These are phyloP conservation scores for Bretschneidera sinensis DNA, from an alignment of 345 rosid species.

Conservation along the genomic window DNA sequence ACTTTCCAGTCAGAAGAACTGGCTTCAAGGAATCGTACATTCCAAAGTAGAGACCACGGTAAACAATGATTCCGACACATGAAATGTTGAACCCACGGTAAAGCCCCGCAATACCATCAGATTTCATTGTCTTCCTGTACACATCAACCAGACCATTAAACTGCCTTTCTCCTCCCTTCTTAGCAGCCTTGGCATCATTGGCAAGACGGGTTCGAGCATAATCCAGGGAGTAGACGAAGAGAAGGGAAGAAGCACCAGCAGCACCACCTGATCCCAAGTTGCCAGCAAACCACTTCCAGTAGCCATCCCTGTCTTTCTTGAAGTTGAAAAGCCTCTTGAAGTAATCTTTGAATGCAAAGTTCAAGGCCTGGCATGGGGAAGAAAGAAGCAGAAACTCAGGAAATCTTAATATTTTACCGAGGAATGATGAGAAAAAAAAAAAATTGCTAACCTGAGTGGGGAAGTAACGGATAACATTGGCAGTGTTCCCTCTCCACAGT, in stretches of 20 bases:
- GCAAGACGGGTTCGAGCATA: conserved; percentile 90
- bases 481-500: conserved; percentile 93
- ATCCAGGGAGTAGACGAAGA: conserved; percentile 82
- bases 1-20: conserved; percentile 48
- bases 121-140: conserved; percentile 64
- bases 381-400: neutral
- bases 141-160: conserved; percentile 78
- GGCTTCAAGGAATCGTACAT: conserved; percentile 88
- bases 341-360: conserved; percentile 92
- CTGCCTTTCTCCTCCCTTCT: conserved; percentile 88
- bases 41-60: conserved; percentile 89
- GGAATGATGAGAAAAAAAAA: neutral
- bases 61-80: conserved; percentile 74
- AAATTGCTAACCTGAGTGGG: conserved; percentile 63
- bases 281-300: conserved; percentile 95
- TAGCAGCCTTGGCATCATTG: conserved; percentile 82
- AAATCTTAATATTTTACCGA: too few species aligned
- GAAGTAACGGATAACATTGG: conserved; percentile 86
- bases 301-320: conserved; percentile 88
- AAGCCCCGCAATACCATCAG: conserved; percentile 78
- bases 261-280: conserved; percentile 89
- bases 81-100: conserved; percentile 92
- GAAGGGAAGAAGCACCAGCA: conserved; percentile 87
- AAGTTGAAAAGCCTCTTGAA: conserved; percentile 83
- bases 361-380: conserved; percentile 53